Evolutionary conservation across 129 eudicot species (phyloP).

Genomic region (Kitagawia praeruptora): DNA sequence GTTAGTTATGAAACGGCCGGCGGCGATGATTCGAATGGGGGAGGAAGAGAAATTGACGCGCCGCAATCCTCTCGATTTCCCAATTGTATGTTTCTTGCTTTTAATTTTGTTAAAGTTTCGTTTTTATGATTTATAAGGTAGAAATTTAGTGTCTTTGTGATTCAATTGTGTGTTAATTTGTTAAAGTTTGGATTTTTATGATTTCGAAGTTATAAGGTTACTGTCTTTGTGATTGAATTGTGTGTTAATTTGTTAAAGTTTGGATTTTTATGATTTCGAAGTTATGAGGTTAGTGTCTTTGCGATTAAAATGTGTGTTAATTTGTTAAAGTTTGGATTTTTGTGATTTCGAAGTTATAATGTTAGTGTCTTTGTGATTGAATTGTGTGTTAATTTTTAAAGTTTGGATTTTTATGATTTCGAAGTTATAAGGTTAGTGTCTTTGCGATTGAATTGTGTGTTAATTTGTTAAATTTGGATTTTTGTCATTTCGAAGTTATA

Average conservation of each 20-base stretch:
- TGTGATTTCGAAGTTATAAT: not conserved
- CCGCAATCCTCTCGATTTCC: conserved; percentile 57
- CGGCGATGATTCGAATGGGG: conserved; percentile 35
- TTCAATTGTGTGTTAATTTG: too few species aligned
- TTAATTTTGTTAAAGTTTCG: not conserved
- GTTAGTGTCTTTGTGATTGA: not conserved
- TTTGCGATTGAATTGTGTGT: not conserved
- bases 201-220: not conserved
- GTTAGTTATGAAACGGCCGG: not conserved
- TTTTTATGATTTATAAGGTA: not conserved
- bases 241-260: not conserved
- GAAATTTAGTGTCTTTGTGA: too few species aligned
- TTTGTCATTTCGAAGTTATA: too few species aligned
- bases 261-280: too few species aligned
- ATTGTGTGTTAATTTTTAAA: too few species aligned
- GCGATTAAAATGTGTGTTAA: too few species aligned
- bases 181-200: not conserved
- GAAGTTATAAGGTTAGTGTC: not conserved
- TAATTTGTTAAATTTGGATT: too few species aligned
- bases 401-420: too few species aligned
- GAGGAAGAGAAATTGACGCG: conserved; percentile 55
- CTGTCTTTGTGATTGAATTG: not conserved
- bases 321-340: not conserved
- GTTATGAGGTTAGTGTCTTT: not conserved
- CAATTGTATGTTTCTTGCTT: conserved; percentile 24